Evolutionary conservation across 2,329 filamentous ascomycete species (phyloP), one percentile per base, ranked within the genome.

Genomic region (Beauveria rudraprayagi): DNA sequence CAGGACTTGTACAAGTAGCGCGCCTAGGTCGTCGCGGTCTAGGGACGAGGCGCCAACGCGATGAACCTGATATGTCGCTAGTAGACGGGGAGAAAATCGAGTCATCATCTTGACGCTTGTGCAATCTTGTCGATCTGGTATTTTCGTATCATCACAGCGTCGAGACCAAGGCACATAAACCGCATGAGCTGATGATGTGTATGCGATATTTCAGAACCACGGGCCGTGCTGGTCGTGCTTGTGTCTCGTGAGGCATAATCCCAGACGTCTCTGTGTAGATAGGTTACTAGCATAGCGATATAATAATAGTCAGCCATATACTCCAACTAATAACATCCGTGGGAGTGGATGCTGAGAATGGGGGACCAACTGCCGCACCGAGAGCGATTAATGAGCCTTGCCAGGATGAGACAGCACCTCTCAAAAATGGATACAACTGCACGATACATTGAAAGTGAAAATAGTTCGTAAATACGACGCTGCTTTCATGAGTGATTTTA

Each of bases 131-230:
- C 47, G 72, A 76, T 64, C 64, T 72, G 8, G 37, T 62, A 16
- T 66, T 74, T 43, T 75, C 79, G 14, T 81, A 75, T 65, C 75
- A 80, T 62, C 69, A 79, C 48, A 76, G 77, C 46, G 75, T 77
- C 0, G 77, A 79, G 66, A 78, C 76, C 9, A 74, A 74, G 61
- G 40, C 37, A 22, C 73, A 76, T 52, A 79, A 76, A 47, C 53
- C 63, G 17, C 56, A 65, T n/a, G 60, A 63, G 50, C 60, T 65
- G 34, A 63, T 16, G 56, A 53, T 11, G 63, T 62, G 30, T 62
- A 62, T 37, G 52, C 61, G 41, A 37, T 14, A 5, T 37, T 37
- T 37, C 34, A 5, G 11, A 37, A 37, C 11, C 1, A 14, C 34
- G 11, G 34, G 34, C 34, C 34, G 34, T 37, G 34, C 24, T 26